phyloP scores from a whole-genome alignment of 495 filamentous ascomycete genomes.

The Amorphotheca resinae region DNA sequence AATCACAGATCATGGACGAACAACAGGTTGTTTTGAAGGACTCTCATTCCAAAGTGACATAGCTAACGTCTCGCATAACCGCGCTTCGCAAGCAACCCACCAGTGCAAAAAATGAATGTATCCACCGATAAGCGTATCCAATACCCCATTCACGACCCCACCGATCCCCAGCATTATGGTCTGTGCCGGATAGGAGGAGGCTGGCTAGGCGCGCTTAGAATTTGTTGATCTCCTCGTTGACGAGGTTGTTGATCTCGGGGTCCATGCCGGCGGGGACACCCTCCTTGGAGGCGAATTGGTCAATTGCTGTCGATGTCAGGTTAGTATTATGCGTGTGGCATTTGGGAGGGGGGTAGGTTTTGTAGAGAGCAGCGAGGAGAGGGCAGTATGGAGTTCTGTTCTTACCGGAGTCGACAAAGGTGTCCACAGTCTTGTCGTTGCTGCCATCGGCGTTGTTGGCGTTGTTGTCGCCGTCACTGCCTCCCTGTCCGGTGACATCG shows the following conservation, averaged over 20 bases:
- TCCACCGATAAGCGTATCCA: too few species aligned
- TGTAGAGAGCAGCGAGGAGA: neutral
- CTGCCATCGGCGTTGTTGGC: slow-evolving; percentile 19
- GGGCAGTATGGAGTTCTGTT: neutral
- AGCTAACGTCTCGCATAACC: too few species aligned
- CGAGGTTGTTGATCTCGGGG: slow-evolving; percentile 23
- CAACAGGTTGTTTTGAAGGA: too few species aligned
- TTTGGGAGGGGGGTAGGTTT: neutral
- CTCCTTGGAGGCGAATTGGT: slow-evolving; percentile 23
- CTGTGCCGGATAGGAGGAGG: too few species aligned
- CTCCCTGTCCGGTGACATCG: slow-evolving; percentile 8
- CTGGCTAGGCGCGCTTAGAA: too few species aligned
- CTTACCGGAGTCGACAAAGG: slow-evolving; percentile 22
- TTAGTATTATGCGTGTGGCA: neutral
- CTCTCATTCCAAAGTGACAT: too few species aligned
- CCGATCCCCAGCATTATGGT: too few species aligned
- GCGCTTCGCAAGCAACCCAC: too few species aligned
- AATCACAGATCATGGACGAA: too few species aligned
- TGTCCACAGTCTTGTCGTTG: slow-evolving; percentile 22
- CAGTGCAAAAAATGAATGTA: too few species aligned
- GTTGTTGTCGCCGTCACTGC: slow-evolving; percentile 24
- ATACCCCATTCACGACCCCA: too few species aligned
- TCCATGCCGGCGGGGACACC: slow-evolving; percentile 20
- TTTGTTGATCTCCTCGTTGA: slow-evolving; percentile 26
- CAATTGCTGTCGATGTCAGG: slow-evolving; percentile 13